phyloP scores from a whole-genome alignment of 2,329 filamentous ascomycete species.

The Fusarium staphyleae region DNA sequence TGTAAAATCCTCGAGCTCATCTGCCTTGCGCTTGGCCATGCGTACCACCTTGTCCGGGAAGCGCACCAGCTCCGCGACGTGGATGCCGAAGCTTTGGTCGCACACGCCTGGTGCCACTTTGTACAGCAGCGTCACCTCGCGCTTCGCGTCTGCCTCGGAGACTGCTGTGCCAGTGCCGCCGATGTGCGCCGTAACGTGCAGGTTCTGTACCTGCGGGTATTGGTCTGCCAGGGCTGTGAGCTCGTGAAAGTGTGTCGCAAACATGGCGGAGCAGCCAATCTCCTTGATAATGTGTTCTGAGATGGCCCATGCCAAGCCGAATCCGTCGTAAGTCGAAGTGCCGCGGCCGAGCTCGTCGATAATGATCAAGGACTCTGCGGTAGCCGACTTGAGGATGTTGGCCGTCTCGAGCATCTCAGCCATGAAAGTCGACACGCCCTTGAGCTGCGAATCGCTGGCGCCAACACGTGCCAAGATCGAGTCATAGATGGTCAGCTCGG shows the following conservation, averaged over 20 bases:
- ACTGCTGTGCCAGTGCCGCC: slow-evolving; percentile 55
- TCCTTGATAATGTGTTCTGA: slow-evolving; percentile 96
- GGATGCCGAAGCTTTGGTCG: slow-evolving; percentile 97
- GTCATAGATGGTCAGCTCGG: slow-evolving; percentile 95
- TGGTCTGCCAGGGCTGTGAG: slow-evolving; percentile 88
- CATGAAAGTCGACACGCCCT: slow-evolving; percentile 99
- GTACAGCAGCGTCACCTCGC: slow-evolving; percentile 94
- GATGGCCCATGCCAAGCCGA: slow-evolving; percentile 98
- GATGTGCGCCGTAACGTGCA: slow-evolving; percentile 97
- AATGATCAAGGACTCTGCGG: slow-evolving; percentile 94
- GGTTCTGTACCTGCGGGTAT: slow-evolving; percentile 86
- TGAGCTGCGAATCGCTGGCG: slow-evolving; percentile 94
- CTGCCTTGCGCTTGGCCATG: slow-evolving; percentile 99
- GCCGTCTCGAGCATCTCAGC: slow-evolving; percentile 99
- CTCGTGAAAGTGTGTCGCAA: slow-evolving; percentile 98
- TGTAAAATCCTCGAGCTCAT: slow-evolving; percentile 96
- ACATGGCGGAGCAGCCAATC: slow-evolving; percentile 92
- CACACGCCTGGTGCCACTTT: slow-evolving; percentile 95
- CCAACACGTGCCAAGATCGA: slow-evolving; percentile 95
- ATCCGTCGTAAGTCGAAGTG: slow-evolving; percentile 97
- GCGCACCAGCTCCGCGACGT: slow-evolving; percentile 94
- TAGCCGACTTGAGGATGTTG: slow-evolving; percentile 97
- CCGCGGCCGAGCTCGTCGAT: slow-evolving; percentile 97
- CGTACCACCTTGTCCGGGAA: slow-evolving; percentile 97
- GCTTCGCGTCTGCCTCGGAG: slow-evolving; percentile 56